A percentile compares a stretch with the other conserved stretches of the same genome.
Conservation (phyloP, 192 early-diverging fungal genomes). For the Jimgerdemannia lactiflua region DNA sequence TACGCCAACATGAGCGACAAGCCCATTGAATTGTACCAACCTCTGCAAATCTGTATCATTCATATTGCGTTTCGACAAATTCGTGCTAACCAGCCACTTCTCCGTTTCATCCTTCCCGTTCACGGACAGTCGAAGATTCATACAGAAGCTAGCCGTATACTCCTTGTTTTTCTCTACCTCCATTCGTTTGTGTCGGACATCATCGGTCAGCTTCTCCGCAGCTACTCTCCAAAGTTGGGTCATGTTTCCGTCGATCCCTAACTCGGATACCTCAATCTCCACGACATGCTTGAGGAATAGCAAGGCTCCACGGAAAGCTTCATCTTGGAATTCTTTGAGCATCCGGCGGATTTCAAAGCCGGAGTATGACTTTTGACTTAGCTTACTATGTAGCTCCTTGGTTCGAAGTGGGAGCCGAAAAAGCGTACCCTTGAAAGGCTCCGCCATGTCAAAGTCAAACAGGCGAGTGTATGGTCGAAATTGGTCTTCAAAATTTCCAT, state of each 20-base stretch:
- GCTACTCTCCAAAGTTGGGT: neutral
- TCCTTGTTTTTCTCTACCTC: neutral
- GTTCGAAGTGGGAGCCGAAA: slow-evolving; percentile 24
- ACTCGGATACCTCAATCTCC: slow-evolving; percentile 1
- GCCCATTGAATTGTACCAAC: neutral
- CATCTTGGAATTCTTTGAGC: neutral
- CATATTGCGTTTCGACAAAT: neutral
- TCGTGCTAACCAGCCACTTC: neutral
- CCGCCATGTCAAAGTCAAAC: slow-evolving; percentile 21
- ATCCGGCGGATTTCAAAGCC: neutral
- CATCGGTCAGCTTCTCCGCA: neutral
- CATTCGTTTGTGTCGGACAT: neutral
- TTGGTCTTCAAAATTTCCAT: too few relatives aligned
- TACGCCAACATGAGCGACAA: neutral
- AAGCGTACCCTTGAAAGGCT: slow-evolving; percentile 23
- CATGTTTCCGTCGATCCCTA: neutral
- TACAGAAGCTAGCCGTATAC: neutral
- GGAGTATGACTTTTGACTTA: neutral
- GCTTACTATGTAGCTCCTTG: neutral
- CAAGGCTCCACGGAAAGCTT: slow-evolving; percentile 1
- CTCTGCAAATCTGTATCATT: neutral
- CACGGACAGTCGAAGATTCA: neutral
- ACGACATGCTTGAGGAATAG: slow-evolving; percentile 3
- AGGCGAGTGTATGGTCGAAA: neutral
- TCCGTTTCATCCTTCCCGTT: neutral